Percentiles rank a stretch among this genome's conserved stretches.
These are phyloP conservation scores for Tolypocladium amazonense DNA, from an alignment of 2,329 filamentous ascomycete genomes.

Conservation along the genomic window DNA sequence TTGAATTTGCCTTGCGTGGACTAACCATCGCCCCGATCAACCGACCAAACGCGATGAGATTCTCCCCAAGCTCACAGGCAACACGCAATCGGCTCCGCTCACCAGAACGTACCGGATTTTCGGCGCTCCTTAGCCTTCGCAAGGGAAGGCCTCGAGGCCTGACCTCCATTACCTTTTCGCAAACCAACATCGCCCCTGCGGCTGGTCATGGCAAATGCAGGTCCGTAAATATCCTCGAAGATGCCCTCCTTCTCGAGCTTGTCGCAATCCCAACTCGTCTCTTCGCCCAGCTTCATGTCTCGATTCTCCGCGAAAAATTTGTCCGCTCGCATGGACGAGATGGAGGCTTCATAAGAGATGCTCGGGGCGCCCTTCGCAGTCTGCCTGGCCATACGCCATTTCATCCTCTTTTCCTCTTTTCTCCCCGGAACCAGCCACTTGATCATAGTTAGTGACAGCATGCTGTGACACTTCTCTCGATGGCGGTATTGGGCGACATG, in stretches of 20 bases:
- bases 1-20: no score
- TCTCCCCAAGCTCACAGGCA: not conserved
- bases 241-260: slow-evolving; percentile 10
- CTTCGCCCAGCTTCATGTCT: slow-evolving; percentile 14
- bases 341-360: slow-evolving; percentile 17
- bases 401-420: not conserved
- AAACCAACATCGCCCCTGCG: slow-evolving; percentile 20
- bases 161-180: slow-evolving; percentile 13
- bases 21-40: no score
- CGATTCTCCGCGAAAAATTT: slow-evolving; percentile 14
- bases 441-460: slow-evolving; percentile 14
- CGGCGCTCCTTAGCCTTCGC: not conserved
- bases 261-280: slow-evolving; percentile 12
- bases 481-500: slow-evolving; percentile 13
- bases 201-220: slow-evolving; percentile 17
- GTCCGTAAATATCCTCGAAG: slow-evolving; percentile 15
- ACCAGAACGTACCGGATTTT: slow-evolving; percentile 2
- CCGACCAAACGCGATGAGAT: no score
- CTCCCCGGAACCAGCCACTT: slow-evolving; percentile 5
- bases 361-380: not conserved
- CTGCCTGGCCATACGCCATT: slow-evolving; percentile 1
- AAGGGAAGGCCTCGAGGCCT: not conserved
- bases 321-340: slow-evolving; percentile 12
- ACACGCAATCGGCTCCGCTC: not conserved
- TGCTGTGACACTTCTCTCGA: slow-evolving; percentile 2